phyloP scores from a whole-genome alignment of 345 rosid genomes.

The Camelina neglecta region DNA sequence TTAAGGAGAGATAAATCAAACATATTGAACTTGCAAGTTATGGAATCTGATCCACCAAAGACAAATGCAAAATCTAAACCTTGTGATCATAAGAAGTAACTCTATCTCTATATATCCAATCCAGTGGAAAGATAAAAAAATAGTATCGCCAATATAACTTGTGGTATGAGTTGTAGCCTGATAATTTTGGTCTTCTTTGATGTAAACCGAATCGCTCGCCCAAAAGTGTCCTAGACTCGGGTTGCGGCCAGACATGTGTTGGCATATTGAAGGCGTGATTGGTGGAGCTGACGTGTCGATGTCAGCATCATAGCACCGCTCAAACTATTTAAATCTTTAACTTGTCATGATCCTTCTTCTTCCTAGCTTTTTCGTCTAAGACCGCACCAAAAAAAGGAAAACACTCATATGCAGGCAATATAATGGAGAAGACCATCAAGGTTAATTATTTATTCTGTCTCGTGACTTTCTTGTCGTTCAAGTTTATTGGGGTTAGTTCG shows the following conservation, averaged over 20 bases:
- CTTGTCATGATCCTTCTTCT: background rate
- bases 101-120: too few species aligned
- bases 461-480: background rate
- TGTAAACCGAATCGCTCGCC: background rate
- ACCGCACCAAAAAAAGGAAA: background rate
- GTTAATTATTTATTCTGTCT: background rate
- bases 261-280: slow-evolving; percentile 36
- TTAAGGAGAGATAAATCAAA: background rate
- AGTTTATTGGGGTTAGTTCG: background rate
- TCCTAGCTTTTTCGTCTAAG: background rate
- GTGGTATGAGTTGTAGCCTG: too few species aligned
- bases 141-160: too few species aligned
- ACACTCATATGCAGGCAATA: slow-evolving; percentile 5
- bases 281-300: slow-evolving; percentile 39
- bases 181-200: background rate
- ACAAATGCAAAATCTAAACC: background rate
- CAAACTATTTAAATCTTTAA: slow-evolving; percentile 7
- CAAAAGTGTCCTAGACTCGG: slow-evolving; percentile 1
- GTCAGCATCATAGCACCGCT: slow-evolving; percentile 30
- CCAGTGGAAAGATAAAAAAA: too few species aligned
- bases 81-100: too few species aligned
- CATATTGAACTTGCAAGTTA: background rate
- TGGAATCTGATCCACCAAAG: background rate
- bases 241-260: slow-evolving; percentile 35
- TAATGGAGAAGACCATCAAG: slow-evolving; percentile 28